Evolutionary conservation across 768 basidiomycete species (phyloP).

Genomic region (Trametes maxima): DNA sequence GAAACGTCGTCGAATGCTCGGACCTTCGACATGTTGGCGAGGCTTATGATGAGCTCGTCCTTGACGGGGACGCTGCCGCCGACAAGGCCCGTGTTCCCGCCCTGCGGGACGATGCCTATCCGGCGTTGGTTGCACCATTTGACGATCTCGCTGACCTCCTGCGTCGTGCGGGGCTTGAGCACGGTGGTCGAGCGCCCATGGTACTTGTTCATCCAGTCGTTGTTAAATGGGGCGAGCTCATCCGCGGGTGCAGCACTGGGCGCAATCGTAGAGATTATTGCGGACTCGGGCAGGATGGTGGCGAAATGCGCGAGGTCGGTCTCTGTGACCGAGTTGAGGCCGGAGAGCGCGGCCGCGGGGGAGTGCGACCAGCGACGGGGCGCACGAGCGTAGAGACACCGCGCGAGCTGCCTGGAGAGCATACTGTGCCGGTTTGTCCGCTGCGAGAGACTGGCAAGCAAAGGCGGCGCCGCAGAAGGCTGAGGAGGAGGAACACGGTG

Average conservation of each 20-base stretch:
- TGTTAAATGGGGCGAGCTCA: conserved; percentile 80
- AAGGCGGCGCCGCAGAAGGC: no score
- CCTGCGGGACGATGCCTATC: conserved; percentile 95
- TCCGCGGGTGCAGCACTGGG: conserved; percentile 48
- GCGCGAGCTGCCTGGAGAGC: conserved; percentile 24
- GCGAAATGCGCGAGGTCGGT: conserved; percentile 69
- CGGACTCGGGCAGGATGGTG: conserved; percentile 59
- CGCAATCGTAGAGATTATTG: conserved; percentile 69
- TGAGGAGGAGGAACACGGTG: no score
- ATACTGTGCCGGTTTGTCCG: conserved; percentile 17
- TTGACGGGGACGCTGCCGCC: conserved; percentile 90
- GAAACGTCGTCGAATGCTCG: conserved; percentile 85
- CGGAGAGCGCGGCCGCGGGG: conserved; percentile 19
- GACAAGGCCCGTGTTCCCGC: conserved; percentile 97
- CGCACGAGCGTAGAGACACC: conserved; percentile 12
- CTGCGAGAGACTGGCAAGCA: no score
- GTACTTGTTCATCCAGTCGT: conserved; percentile 97
- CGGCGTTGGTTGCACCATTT: conserved; percentile 80
- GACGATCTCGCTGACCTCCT: conserved; percentile 87
- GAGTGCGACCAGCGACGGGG: conserved; percentile 30
- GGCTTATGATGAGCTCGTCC: conserved; percentile 86
- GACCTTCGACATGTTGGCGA: conserved; percentile 79
- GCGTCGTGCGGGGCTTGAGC: conserved; percentile 83
- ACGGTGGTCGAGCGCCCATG: conserved; percentile 83
- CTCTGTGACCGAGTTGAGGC: conserved; percentile 46